These are phyloP conservation scores for Eimeria sp. DNA, from an alignment of 169 alveolate genomes.

Conservation along the genomic window DNA sequence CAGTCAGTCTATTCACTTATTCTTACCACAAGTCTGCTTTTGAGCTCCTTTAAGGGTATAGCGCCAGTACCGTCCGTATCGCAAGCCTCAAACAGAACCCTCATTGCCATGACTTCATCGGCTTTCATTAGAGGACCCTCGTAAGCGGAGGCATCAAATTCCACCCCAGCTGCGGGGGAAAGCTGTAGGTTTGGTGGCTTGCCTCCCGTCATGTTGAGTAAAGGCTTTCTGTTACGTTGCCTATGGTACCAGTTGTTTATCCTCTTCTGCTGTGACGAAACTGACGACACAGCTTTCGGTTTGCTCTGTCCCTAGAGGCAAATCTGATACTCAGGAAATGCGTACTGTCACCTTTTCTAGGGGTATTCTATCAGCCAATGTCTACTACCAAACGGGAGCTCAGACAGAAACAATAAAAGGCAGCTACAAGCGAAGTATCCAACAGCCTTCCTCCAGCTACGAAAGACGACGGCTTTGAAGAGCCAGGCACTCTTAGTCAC, in stretches of 20 bases:
- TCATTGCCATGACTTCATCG: constrained; percentile 74
- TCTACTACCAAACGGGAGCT: neutral
- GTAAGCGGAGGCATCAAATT: constrained; percentile 71
- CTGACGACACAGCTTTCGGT: neutral
- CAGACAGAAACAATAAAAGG: neutral
- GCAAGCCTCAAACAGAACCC: constrained; percentile 79
- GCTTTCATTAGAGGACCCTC: constrained; percentile 79
- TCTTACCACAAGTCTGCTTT: constrained; percentile 55
- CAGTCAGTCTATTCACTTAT: neutral
- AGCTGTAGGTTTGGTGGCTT: neutral
- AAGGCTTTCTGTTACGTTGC: neutral
- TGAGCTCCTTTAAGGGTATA: constrained; percentile 55
- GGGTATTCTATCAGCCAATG: neutral
- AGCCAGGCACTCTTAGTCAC: too few species aligned
- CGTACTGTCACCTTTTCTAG: neutral
- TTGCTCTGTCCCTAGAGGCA: neutral
- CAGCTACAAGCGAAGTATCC: too few species aligned
- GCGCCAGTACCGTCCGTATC: constrained; percentile 69
- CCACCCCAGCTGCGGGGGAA: constrained; percentile 7
- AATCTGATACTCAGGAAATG: neutral
- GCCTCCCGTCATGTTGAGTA: constrained; percentile 10
- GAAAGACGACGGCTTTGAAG: too few species aligned
- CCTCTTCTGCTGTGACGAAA: neutral
- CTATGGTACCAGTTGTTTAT: neutral
- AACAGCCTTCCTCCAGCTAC: too few species aligned